Evolutionary conservation across 352 stramenopile species (phyloP), one percentile per base, ranked within the genome.

Genomic region (Halophytophthora polymorphica): DNA sequence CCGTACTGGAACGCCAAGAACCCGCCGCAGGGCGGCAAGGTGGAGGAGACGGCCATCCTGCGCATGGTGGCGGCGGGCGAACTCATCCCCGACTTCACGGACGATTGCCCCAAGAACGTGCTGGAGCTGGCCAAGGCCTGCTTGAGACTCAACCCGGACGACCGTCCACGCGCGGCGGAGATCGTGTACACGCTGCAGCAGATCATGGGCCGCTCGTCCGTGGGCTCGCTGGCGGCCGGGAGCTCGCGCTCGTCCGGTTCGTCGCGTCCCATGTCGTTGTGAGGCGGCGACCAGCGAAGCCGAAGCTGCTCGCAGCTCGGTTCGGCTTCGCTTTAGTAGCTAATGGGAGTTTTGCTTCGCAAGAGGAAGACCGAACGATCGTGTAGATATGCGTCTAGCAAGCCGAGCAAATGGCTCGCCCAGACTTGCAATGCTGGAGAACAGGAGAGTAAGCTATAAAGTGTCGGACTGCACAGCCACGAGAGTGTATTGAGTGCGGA

Each of bases 131-230:
- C 75, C 15, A 65, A 77, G 19, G 50, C 57, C 31, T 89, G 78
- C 53, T 49, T 88, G 18, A 43, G 71, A 1, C 31, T 86, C 13
- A 71, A 88, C n/a, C 73, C 73, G n/a, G 46, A 67, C 40, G 58
- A 86, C 25, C 79, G 76, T 11, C 79, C 79, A 31, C 83, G 71
- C 3, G 75, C 78, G 18, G 68, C 70, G 1, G 66, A 86, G 44
- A 64, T 86, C 23, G 66, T 73, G 15, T 88, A 90, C 47, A 52
- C 62, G n/a, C 61, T 89, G 33, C 65, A 86, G 42, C 71, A 80
- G 64, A 67, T 71, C 22, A 48, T 55, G 49, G 48, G 38, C 5
- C 55, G 38, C 25, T 69, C 61, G 0, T 68, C 59, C 3, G 59
- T 68, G 22, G 60, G 48, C 35, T 56, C 51, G 25, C 6, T 34